Conservation (phyloP, 305 asterid species). For the Rubia tinctorum region DNA sequence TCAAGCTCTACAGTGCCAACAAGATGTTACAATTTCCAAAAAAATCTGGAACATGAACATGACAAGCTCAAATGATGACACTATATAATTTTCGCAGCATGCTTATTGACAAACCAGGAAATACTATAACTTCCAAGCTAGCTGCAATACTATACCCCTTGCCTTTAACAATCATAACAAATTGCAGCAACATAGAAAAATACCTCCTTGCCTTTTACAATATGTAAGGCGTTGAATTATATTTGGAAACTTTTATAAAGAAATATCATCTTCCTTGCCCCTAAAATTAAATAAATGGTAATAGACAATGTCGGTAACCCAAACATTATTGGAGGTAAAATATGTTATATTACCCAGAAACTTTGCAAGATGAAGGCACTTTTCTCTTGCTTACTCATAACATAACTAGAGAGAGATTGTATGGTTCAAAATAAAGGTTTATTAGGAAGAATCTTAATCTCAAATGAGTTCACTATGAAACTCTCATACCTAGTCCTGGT, state of each 20-base stretch:
- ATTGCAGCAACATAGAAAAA: no score
- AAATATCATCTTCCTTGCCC: background rate
- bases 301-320: background rate
- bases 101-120: background rate
- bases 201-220: background rate
- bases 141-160: no score
- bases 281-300: background rate
- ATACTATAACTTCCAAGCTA: no score
- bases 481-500: background rate
- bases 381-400: background rate
- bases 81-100: background rate
- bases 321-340: background rate
- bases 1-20: conserved; percentile 71
- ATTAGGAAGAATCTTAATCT: background rate
- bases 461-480: background rate
- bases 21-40: conserved; percentile 4
- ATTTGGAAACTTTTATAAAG: background rate
- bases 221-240: background rate
- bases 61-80: background rate
- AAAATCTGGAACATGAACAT: background rate
- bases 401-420: background rate
- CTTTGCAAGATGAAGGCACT: background rate
- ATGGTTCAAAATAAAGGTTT: background rate
- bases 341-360: background rate
- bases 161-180: no score